These are phyloP conservation scores for Acer saccharum DNA, from an alignment of 345 rosid genomes.

Conservation along the genomic window DNA sequence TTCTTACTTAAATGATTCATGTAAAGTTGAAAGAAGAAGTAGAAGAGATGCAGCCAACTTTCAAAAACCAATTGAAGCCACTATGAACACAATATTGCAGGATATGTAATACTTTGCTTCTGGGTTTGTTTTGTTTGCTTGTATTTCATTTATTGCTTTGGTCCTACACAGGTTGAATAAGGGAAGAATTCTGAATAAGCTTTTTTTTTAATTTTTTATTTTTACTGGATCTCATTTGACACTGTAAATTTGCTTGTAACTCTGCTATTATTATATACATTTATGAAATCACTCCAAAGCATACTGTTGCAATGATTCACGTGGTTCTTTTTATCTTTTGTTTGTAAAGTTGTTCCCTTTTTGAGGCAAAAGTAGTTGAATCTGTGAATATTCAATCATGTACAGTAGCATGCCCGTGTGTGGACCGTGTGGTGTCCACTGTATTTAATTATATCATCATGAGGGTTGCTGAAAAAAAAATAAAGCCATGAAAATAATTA, in stretches of 20 bases:
- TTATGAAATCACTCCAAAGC: background rate
- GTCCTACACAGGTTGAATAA: background rate
- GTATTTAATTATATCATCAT: constrained; percentile 4
- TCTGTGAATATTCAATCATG: background rate
- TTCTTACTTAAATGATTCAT: constrained; percentile 7
- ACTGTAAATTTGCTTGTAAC: background rate
- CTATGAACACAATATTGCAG: background rate
- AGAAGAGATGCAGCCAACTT: background rate
- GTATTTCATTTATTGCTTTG: background rate
- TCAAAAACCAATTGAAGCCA: background rate
- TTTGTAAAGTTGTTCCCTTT: background rate
- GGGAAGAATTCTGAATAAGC: background rate
- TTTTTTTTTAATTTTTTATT: background rate
- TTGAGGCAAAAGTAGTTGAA: background rate
- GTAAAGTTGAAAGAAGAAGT: background rate
- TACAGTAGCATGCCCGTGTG: background rate
- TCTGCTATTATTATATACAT: background rate
- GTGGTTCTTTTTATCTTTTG: background rate
- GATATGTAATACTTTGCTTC: background rate
- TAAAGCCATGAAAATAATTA: background rate
- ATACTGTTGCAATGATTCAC: background rate
- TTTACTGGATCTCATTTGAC: background rate
- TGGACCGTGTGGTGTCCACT: background rate
- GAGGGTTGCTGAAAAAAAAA: background rate
- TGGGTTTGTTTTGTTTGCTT: background rate